These are phyloP conservation scores for Pythium inflatum DNA, from an alignment of 352 stramenopile genomes.

Conservation along the genomic window DNA sequence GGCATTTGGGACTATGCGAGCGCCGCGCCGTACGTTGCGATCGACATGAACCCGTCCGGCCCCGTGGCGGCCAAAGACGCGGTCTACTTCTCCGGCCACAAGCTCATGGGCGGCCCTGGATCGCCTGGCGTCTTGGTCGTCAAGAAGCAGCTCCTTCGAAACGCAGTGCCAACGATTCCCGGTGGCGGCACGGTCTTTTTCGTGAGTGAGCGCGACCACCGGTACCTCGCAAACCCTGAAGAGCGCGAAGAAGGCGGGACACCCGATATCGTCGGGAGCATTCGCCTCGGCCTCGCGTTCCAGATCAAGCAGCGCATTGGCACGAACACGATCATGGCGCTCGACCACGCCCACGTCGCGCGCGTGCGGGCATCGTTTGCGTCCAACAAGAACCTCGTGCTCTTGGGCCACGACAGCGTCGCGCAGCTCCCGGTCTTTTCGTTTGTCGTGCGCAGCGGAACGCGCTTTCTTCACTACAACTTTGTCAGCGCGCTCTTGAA, in stretches of 20 bases:
- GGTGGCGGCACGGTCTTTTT: constrained; percentile 54
- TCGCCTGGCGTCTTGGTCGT: constrained; percentile 92
- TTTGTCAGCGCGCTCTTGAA: constrained; percentile 96
- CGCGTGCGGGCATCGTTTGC: constrained; percentile 27
- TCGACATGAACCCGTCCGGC: constrained; percentile 98
- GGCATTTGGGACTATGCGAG: constrained; percentile 94
- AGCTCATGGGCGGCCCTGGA: constrained; percentile 92
- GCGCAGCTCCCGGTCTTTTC: constrained; percentile 89
- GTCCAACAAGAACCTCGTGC: constrained; percentile 50
- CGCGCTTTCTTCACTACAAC: constrained; percentile 94
- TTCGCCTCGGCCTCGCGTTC: constrained; percentile 88
- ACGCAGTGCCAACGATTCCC: constrained; percentile 44
- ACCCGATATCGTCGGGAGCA: constrained; percentile 92
- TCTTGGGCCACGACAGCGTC: constrained; percentile 64
- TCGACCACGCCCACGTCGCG: constrained; percentile 39
- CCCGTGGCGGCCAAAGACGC: constrained; percentile 82
- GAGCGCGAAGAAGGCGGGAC: constrained; percentile 96
- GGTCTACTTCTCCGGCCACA: constrained; percentile 95
- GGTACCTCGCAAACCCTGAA: constrained; percentile 84
- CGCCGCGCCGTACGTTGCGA: constrained; percentile 86
- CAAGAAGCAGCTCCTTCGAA: constrained; percentile 86
- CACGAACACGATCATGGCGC: constrained; percentile 39
- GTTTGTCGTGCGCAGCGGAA: constrained; percentile 85
- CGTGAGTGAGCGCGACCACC: constrained; percentile 43
- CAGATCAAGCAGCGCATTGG: constrained; percentile 76